Evolutionary conservation across 2,329 filamentous ascomycete species (phyloP).

Genomic region (Penicillium oxalicum): DNA sequence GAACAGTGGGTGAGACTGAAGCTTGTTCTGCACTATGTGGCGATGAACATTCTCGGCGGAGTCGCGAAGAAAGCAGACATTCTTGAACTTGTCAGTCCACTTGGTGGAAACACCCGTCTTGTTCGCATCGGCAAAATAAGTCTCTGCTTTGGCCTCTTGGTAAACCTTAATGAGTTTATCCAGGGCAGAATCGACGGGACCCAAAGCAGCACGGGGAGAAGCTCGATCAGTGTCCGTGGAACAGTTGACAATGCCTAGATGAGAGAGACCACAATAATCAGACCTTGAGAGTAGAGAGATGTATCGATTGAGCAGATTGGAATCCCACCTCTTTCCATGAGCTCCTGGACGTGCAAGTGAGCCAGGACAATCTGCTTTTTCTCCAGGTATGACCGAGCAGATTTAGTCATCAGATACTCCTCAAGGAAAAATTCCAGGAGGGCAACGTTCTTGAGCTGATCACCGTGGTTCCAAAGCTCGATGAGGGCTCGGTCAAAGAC

Average conservation of each 20-base stretch:
- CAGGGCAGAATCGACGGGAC: background rate
- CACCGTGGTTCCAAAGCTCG: slow-evolving; percentile 29
- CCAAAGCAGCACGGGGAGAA: background rate
- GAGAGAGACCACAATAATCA: background rate
- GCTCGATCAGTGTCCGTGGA: background rate
- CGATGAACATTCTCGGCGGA: slow-evolving; percentile 39
- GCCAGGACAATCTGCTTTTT: slow-evolving; percentile 23
- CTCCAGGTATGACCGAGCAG: slow-evolving; percentile 7
- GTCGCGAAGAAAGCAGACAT: slow-evolving; percentile 39
- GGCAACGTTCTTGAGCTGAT: slow-evolving; percentile 24
- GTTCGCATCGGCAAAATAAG: slow-evolving; percentile 20
- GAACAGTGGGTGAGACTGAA: slow-evolving; percentile 24
- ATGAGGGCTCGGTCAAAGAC: slow-evolving; percentile 39
- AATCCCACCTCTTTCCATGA: slow-evolving; percentile 16
- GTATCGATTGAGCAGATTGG: background rate
- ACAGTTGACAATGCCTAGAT: background rate
- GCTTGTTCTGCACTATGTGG: slow-evolving; percentile 25
- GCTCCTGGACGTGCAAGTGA: slow-evolving; percentile 22
- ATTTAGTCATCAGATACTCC: slow-evolving; percentile 33
- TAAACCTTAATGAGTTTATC: slow-evolving; percentile 28
- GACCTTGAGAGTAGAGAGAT: background rate
- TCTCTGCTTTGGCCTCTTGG: slow-evolving; percentile 34
- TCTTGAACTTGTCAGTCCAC: slow-evolving; percentile 16
- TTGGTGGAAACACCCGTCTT: slow-evolving; percentile 17
- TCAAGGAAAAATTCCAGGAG: slow-evolving; percentile 36